phyloP scores from a whole-genome alignment of 805 yeast species.

The Hanseniaspora lachancei region DNA sequence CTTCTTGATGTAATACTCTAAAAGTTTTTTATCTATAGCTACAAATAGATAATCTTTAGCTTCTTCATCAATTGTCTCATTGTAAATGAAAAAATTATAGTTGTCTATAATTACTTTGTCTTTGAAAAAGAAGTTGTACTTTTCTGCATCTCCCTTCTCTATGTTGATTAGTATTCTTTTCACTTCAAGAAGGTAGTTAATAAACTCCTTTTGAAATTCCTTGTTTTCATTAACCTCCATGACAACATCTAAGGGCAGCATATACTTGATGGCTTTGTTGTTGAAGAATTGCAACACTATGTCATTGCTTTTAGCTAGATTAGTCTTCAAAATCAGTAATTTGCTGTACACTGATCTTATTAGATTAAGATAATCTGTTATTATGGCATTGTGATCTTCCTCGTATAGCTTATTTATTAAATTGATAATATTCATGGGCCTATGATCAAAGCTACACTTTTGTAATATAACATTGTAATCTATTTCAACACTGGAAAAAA shows the following conservation, averaged over 20 bases:
- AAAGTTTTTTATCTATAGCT: slow-evolving; percentile 45
- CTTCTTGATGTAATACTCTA: slow-evolving; percentile 36
- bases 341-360: slow-evolving; percentile 5
- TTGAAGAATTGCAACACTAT: background rate
- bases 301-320: background rate
- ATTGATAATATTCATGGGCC: slow-evolving; percentile 8
- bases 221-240: background rate
- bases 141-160: slow-evolving; percentile 14
- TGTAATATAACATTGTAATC: slow-evolving; percentile 1
- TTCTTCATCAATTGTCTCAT: slow-evolving; percentile 22
- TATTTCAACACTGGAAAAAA: background rate
- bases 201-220: slow-evolving; percentile 22
- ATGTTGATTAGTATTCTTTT: slow-evolving; percentile 32
- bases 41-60: slow-evolving; percentile 23
- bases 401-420: slow-evolving; percentile 3
- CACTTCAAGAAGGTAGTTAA: slow-evolving; percentile 36
- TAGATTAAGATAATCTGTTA: slow-evolving; percentile 1
- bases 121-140: slow-evolving; percentile 19
- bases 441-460: background rate
- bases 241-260: slow-evolving; percentile 7
- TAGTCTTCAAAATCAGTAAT: background rate
- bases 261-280: slow-evolving; percentile 4
- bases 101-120: slow-evolving; percentile 17
- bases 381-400: background rate
- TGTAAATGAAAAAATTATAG: slow-evolving; percentile 23